Percentiles rank a stretch among this genome's conserved stretches.
phyloP scores from a whole-genome alignment of 2,329 filamentous ascomycete genomes.

The Cucurbitaria berberidis region DNA sequence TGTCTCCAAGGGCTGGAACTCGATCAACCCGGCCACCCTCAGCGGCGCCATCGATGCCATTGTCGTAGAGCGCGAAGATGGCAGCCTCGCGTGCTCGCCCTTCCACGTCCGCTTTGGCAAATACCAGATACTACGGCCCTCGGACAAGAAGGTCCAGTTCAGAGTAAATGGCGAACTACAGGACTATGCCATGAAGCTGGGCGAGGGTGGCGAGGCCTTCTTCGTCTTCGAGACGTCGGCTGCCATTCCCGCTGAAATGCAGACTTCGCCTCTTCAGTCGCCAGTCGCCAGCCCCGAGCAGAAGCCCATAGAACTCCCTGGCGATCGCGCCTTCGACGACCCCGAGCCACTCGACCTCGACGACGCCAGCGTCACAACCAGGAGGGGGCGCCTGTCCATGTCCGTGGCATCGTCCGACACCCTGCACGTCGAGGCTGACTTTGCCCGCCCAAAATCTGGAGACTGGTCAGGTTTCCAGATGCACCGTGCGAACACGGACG shows the following conservation, averaged over 20 bases:
- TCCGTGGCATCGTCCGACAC: constrained; percentile 33
- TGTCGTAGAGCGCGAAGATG: constrained; percentile 95
- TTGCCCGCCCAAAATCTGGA: constrained; percentile 37
- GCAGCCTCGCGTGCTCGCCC: constrained; percentile 83
- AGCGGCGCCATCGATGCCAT: constrained; percentile 99
- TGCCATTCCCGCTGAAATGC: constrained; percentile 87
- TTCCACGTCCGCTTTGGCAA: constrained; percentile 99
- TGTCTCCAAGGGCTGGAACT: constrained; percentile 99
- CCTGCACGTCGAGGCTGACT: constrained; percentile 22
- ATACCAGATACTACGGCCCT: constrained; percentile 92
- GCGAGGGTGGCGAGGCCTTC: constrained; percentile 96
- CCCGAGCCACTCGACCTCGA: constrained; percentile 74
- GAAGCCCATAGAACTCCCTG: constrained; percentile 57
- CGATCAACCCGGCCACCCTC: constrained; percentile 95
- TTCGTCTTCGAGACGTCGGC: constrained; percentile 97
- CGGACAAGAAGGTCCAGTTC: constrained; percentile 99
- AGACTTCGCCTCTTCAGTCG: constrained; percentile 92
- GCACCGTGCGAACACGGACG: constrained; percentile 60
- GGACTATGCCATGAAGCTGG: constrained; percentile 96
- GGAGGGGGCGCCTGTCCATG: constrained; percentile 40
- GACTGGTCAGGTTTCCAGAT: constrained; percentile 46
- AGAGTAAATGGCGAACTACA: constrained; percentile 90
- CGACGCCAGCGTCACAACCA: constrained; percentile 33
- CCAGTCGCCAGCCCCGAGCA: constrained; percentile 80
- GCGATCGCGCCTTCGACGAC: constrained; percentile 63